Conservation (phyloP, 75 land plant genomes). For the Pinus tabuliformis region DNA sequence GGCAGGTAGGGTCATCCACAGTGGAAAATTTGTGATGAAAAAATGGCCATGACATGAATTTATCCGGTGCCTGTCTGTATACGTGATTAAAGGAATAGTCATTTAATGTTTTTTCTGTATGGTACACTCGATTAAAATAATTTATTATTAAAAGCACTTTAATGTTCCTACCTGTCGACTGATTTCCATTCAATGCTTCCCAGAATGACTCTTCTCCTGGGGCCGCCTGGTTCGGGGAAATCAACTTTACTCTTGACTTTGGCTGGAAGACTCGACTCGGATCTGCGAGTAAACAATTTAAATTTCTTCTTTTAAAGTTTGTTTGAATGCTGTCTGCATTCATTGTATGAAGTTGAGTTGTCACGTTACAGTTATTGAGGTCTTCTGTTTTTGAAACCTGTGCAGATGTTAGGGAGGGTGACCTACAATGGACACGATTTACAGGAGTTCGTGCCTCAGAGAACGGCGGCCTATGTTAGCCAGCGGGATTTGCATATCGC, state of each 20-base stretch:
- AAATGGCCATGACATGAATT: too few species aligned
- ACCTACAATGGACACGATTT: conserved; percentile 57
- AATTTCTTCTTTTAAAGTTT: too few species aligned
- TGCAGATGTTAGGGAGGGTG: conserved; percentile 27
- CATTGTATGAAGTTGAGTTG: too few species aligned
- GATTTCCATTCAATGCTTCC: not conserved
- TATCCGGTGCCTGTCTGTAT: too few species aligned
- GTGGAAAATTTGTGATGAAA: too few species aligned
- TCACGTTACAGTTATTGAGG: too few species aligned
- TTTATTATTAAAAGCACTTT: not conserved
- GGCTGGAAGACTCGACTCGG: conserved; percentile 14
- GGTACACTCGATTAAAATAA: not conserved
- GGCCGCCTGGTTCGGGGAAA: conserved; percentile 23
- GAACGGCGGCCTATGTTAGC: conserved; percentile 63
- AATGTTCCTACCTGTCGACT: not conserved
- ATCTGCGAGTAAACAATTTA: not conserved
- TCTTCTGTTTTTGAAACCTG: too few species aligned
- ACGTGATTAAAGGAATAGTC: too few species aligned
- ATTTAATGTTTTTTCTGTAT: not conserved
- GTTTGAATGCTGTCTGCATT: too few species aligned
- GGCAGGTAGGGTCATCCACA: conserved; percentile 22
- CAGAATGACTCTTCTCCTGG: conserved; percentile 25
- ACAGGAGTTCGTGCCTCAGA: conserved; percentile 59
- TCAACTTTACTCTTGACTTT: conserved; percentile 21
- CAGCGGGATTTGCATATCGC: conserved; percentile 51